These are phyloP conservation scores for Annulohypoxylon stygium DNA, from an alignment of 495 filamentous ascomycete species.

Conservation along the genomic window DNA sequence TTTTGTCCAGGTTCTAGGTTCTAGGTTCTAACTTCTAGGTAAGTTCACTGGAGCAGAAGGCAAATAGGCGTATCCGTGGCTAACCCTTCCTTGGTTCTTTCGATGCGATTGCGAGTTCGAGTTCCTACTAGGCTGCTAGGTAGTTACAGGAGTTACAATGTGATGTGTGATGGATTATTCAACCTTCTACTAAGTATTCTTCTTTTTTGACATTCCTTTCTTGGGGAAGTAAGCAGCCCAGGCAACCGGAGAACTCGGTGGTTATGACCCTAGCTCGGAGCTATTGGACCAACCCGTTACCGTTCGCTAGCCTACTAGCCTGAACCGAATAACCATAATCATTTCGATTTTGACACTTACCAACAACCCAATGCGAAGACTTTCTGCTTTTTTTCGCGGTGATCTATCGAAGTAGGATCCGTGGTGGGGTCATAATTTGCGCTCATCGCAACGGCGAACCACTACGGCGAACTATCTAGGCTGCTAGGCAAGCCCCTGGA, in stretches of 20 bases:
- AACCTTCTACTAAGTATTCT: neutral
- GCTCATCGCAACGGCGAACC: slow-evolving; percentile 26
- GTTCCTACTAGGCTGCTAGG: neutral
- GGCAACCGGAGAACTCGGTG: slow-evolving; percentile 33
- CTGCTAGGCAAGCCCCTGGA: slow-evolving; percentile 12
- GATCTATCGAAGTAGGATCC: slow-evolving; percentile 38
- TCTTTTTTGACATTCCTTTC: slow-evolving; percentile 37
- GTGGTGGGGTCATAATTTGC: slow-evolving; percentile 38
- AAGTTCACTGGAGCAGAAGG: neutral
- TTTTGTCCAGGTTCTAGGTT: neutral
- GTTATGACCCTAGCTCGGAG: slow-evolving; percentile 36
- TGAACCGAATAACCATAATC: slow-evolving; percentile 2
- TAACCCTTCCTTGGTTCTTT: slow-evolving; percentile 9
- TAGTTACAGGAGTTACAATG: neutral
- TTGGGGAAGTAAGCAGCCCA: slow-evolving; percentile 40
- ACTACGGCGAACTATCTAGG: neutral
- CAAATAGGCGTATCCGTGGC: slow-evolving; percentile 9
- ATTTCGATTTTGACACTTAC: neutral
- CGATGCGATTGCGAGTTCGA: slow-evolving; percentile 17
- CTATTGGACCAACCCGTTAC: slow-evolving; percentile 23
- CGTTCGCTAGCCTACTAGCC: neutral
- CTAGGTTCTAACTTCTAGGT: neutral
- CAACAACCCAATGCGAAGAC: slow-evolving; percentile 7
- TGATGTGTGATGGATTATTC: slow-evolving; percentile 17
- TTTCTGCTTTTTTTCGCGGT: slow-evolving; percentile 13